Evolutionary conservation across 2,329 filamentous ascomycete species (phyloP).

Genomic region (Cryphonectria radicalis): DNA sequence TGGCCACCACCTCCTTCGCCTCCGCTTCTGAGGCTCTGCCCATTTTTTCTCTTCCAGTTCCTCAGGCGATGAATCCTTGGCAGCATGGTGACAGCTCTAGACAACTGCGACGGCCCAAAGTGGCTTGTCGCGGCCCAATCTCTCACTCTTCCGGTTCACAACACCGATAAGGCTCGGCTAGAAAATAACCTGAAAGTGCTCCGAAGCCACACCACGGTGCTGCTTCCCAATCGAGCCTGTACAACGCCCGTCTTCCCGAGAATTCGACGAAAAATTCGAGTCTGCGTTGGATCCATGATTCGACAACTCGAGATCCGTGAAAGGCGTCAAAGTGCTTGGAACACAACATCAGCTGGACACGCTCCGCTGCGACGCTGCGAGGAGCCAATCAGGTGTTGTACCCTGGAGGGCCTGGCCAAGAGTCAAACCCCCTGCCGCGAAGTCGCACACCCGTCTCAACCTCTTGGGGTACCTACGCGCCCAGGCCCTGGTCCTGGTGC

Average conservation of each 20-base stretch:
- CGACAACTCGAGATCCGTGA: conserved; percentile 18
- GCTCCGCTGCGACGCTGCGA: conserved; percentile 25
- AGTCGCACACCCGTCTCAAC: conserved; percentile 13
- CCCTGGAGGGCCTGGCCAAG: conserved; percentile 12
- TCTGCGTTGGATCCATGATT: conserved; percentile 22
- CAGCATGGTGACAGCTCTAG: not conserved
- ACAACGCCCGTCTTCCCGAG: not conserved
- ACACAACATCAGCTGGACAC: conserved; percentile 26
- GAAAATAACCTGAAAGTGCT: conserved; percentile 2
- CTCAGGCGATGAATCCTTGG: not conserved
- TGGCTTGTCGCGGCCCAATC: not conserved
- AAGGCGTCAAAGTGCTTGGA: too few relatives aligned
- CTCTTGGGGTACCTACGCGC: conserved; percentile 23
- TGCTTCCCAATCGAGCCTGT: conserved; percentile 22
- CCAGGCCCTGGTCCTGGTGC: conserved; percentile 26
- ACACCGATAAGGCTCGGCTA: conserved; percentile 13
- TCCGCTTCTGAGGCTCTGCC: conserved; percentile 2
- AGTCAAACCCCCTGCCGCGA: conserved; percentile 13
- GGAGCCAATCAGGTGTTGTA: conserved; percentile 25
- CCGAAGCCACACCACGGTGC: conserved; percentile 25
- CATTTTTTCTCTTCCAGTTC: not conserved
- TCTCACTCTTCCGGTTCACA: not conserved
- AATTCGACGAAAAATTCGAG: not conserved
- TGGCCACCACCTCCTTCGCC: conserved; percentile 15
- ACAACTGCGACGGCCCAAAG: not conserved